Conservation (phyloP, 768 basidiomycete genomes). For the Pleurotus sapidus region DNA sequence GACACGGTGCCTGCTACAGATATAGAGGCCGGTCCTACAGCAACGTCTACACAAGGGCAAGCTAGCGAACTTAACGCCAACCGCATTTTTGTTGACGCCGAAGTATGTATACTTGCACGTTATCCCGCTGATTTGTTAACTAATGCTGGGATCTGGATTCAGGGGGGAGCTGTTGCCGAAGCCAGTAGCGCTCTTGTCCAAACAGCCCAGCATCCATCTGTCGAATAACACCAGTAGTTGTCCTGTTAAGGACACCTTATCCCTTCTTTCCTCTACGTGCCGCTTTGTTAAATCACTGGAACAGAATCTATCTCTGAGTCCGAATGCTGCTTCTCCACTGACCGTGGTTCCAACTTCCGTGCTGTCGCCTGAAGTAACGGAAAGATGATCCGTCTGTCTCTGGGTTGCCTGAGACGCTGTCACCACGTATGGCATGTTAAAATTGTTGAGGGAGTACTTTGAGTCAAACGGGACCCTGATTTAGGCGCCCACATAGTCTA, state of each 20-base stretch:
- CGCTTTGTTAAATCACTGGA: too few species aligned
- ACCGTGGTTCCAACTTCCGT: too few species aligned
- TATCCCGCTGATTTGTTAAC: not conserved
- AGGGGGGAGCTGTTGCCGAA: not conserved
- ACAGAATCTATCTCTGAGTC: too few species aligned
- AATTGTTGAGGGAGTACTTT: too few species aligned
- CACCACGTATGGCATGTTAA: too few species aligned
- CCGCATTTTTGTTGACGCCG: not conserved
- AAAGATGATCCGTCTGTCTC: too few species aligned
- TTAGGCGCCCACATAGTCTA: too few species aligned
- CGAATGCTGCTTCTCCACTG: too few species aligned
- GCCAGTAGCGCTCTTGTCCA: not conserved
- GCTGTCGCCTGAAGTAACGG: too few species aligned
- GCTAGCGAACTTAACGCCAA: not conserved
- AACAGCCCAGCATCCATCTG: not conserved
- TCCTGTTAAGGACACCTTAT: not conserved
- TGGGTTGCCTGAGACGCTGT: too few species aligned
- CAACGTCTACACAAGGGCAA: not conserved
- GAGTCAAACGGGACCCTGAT: too few species aligned
- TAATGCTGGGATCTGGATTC: not conserved
- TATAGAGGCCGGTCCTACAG: not conserved
- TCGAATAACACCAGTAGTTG: not conserved
- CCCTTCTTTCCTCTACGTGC: too few species aligned
- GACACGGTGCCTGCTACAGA: not conserved
- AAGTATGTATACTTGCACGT: not conserved